Base-by-base conservation (phyloP, 2,329 filamentous ascomycete genomes). In the Emergomyces orientalis region DNA sequence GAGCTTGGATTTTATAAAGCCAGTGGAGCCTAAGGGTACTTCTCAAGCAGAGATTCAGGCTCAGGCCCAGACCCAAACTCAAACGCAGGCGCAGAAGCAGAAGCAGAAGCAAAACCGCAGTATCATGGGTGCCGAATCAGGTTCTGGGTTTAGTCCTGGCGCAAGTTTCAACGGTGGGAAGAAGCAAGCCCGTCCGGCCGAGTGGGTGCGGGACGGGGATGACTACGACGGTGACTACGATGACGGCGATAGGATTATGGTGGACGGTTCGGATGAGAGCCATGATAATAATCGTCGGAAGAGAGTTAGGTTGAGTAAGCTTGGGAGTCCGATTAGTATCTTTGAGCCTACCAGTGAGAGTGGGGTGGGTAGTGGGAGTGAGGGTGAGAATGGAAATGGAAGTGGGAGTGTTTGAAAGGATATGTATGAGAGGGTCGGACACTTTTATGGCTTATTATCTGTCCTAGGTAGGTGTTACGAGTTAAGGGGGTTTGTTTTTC, bases 241-340 rank as follows among this genome's bases (percentile, higher is more conserved):
- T 14, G 22, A 56, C 11, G 54, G 30, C n/a, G 32, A 56, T 2
- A 25, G 49, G 17, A 52, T 52, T 1, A 11, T 56, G 22, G 22
- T 13, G n/a, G 22, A 25, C 11, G 55, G 22, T 4, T 58, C 34
- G n/a, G 37, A 58, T 14, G 37, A 9, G 37, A 37, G 3, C 14
- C 30, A 34, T 19, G 55, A 1, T 19, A 32, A n/a, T 30, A 34
- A 43, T 13, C 52, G 32, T 37, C 52, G 30, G n/a, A 58, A 58
- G 55, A 58, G 37, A 22, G n/a, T 14, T 17, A n/a, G 37, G 55
- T 45, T 58, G 39, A 32, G 55, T 58, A 41, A 58, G 34, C 25
- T 58, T n/a, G 34, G 37, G 55, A 58, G 55, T 27, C 55, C 55
- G 37, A 41, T 58, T 58, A 58, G 55, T 19, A 58, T 58, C 37